Percentiles rank a stretch among this genome's conserved stretches.
phyloP scores from a whole-genome alignment of 1,139 yeast species.

The Yamadazyma spencermartinsiae region DNA sequence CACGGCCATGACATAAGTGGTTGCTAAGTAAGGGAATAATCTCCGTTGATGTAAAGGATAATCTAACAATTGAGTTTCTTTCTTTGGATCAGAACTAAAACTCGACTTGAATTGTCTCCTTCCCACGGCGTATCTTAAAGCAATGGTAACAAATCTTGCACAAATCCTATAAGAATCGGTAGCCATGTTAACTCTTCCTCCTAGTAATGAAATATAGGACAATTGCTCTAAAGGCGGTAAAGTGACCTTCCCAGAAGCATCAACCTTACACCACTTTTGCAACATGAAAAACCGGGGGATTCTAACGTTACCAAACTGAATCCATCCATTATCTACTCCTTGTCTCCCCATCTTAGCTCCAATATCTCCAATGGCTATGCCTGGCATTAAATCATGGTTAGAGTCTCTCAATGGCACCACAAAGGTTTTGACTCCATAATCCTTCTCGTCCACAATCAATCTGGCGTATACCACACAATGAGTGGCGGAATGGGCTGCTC shows the following conservation, averaged over 20 bases:
- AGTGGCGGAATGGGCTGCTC: slow-evolving; percentile 53
- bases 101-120: slow-evolving; percentile 43
- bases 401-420: slow-evolving; percentile 49
- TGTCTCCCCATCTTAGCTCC: slow-evolving; percentile 54
- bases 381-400: slow-evolving; percentile 45
- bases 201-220: slow-evolving; percentile 46
- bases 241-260: slow-evolving; percentile 39
- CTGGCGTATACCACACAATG: slow-evolving; percentile 46
- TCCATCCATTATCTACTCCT: slow-evolving; percentile 53
- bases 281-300: slow-evolving; percentile 50
- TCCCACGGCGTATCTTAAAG: slow-evolving; percentile 46
- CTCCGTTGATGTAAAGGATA: slow-evolving; percentile 51
- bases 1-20: slow-evolving; percentile 41
- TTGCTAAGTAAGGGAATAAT: slow-evolving; percentile 46
- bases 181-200: slow-evolving; percentile 49
- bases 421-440: slow-evolving; percentile 51
- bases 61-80: slow-evolving; percentile 43
- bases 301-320: slow-evolving; percentile 46
- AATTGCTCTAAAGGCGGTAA: slow-evolving; percentile 50
- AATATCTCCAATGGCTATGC: slow-evolving; percentile 47
- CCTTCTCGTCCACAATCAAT: slow-evolving; percentile 44
- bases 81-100: slow-evolving; percentile 18
- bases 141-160: slow-evolving; percentile 44
- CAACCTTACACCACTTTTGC: slow-evolving; percentile 48
- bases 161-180: slow-evolving; percentile 45